Evolutionary conservation across 2,329 filamentous ascomycete species (phyloP).

Genomic region (Penicillium janthinellum): DNA sequence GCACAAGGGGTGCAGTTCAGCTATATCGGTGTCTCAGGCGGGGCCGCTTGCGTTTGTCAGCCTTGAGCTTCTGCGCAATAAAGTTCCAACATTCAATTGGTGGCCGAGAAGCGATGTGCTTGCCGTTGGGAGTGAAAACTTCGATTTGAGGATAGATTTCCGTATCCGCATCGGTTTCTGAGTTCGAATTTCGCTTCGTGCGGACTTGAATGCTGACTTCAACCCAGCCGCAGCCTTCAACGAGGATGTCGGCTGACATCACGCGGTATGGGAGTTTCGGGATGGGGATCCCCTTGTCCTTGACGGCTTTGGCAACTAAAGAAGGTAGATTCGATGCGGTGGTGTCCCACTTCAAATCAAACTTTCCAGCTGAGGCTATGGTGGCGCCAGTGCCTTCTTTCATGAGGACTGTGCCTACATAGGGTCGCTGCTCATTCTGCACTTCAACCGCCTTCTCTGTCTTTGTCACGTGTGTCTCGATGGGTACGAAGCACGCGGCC

Average conservation of each 20-base stretch:
- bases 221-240: slow-evolving; percentile 93
- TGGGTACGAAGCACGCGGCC: slow-evolving; percentile 82
- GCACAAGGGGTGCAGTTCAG: neutral
- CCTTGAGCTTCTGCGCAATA: slow-evolving; percentile 33
- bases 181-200: slow-evolving; percentile 43
- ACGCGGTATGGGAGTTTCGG: slow-evolving; percentile 72
- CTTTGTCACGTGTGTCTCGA: slow-evolving; percentile 73
- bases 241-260: slow-evolving; percentile 77
- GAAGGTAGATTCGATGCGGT: slow-evolving; percentile 77
- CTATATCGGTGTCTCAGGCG: slow-evolving; percentile 20
- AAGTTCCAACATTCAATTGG: slow-evolving; percentile 41
- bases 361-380: slow-evolving; percentile 72
- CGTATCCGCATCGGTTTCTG: slow-evolving; percentile 37
- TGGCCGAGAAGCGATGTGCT: slow-evolving; percentile 61
- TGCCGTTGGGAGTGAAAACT: slow-evolving; percentile 82
- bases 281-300: slow-evolving; percentile 60
- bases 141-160: slow-evolving; percentile 66
- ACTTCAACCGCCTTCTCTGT: slow-evolving; percentile 78
- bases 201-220: slow-evolving; percentile 84
- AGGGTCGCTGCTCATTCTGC: slow-evolving; percentile 64
- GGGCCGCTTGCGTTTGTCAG: slow-evolving; percentile 33
- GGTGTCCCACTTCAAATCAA: slow-evolving; percentile 77
- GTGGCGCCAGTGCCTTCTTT: slow-evolving; percentile 58
- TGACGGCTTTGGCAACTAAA: slow-evolving; percentile 65
- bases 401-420: slow-evolving; percentile 66